Evolutionary conservation across 345 rosid genomes (phyloP).

Genomic region (Syzygium aqueum): DNA sequence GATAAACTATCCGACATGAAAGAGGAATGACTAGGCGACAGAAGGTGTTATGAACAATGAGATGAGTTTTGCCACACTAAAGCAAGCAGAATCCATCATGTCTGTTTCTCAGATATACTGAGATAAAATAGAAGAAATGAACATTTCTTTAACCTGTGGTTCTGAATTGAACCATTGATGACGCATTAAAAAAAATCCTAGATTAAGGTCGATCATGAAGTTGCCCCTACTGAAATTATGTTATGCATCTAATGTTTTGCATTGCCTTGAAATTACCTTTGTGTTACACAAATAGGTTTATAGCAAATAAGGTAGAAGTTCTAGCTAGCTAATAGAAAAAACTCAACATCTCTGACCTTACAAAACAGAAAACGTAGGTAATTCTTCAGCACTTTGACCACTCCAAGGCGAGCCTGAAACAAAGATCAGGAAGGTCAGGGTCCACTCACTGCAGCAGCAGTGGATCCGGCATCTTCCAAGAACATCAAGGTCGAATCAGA

Average conservation of each 20-base stretch:
- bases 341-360: not conserved
- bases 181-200: not conserved
- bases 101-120: not conserved
- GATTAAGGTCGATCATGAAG: not conserved
- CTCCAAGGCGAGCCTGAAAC: not conserved
- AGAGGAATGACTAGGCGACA: not conserved
- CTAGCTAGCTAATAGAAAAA: not conserved
- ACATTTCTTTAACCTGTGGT: not conserved
- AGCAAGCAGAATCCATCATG: no score
- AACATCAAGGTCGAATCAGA: not conserved
- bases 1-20: not conserved
- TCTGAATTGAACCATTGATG: not conserved
- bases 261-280: not conserved
- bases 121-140: not conserved
- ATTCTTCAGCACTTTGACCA: not conserved
- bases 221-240: not conserved
- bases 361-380: not conserved
- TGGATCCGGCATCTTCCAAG: not conserved
- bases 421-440: not conserved
- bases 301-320: not conserved
- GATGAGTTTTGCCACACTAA: not conserved
- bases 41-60: not conserved
- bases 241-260: not conserved
- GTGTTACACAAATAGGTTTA: not conserved
- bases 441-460: not conserved